Evolutionary conservation across 2,329 filamentous ascomycete species (phyloP).

Genomic region (Penicillium vulpinum): DNA sequence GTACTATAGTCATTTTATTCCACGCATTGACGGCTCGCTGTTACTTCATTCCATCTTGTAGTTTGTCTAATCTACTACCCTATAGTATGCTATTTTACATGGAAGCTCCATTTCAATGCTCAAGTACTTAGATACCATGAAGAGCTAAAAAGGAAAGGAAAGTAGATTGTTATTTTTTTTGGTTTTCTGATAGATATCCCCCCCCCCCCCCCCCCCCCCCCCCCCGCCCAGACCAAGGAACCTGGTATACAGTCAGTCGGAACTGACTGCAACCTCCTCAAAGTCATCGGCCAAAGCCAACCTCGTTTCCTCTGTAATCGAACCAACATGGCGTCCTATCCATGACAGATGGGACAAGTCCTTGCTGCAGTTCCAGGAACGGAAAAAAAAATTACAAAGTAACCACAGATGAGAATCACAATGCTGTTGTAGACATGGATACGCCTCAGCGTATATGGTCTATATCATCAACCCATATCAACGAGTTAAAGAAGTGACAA

Average conservation of each 20-base stretch:
- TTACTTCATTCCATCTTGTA: neutral
- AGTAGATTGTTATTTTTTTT: no score
- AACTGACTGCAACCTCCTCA: neutral
- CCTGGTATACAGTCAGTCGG: no score
- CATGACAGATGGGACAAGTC: neutral
- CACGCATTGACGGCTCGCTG: conserved; percentile 23
- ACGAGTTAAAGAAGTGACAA: neutral
- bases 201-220: no score
- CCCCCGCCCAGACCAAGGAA: neutral
- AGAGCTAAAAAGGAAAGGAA: neutral
- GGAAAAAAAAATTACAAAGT: neutral
- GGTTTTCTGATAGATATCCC: no score
- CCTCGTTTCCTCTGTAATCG: neutral
- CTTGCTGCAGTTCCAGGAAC: neutral
- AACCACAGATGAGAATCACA: neutral
- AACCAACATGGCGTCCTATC: neutral
- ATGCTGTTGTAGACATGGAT: no score
- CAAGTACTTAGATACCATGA: neutral
- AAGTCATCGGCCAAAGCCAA: neutral
- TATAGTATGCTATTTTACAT: neutral
- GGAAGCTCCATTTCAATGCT: neutral
- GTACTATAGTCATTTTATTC: conserved; percentile 29
- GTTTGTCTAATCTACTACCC: neutral
- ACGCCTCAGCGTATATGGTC: neutral
- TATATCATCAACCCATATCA: neutral